Base-by-base conservation (phyloP, 306 rosid genomes). In the Dryas octopetala region DNA sequence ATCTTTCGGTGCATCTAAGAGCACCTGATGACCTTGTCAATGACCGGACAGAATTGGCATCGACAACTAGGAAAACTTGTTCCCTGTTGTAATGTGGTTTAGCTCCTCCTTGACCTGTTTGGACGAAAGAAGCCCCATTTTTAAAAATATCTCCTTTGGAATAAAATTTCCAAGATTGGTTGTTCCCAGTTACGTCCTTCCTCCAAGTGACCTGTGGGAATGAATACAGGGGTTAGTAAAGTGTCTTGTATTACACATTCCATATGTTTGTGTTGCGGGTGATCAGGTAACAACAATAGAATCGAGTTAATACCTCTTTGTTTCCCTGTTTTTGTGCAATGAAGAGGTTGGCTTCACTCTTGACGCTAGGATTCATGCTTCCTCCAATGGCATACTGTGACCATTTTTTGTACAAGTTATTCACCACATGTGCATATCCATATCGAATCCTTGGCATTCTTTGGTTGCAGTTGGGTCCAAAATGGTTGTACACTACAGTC, bases 391-490 rank as follows among this genome's bases (percentile, higher is more conserved):
- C 85, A 19, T 82, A 73, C 71, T 67, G 79, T 51, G 75, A 51
- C 82, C 85, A 82, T 6, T 68, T 74, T n/a, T 41, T 76, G 74
- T 81, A 81, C 38, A 85, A 17, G 76, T 85, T 85, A 70, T 85
- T 85, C 14, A 62, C 80, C 3, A 85, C 86, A 41, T 85, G 86
- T 23, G 88, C 88, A 45, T 82, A 82, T 47, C 86, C 86, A 43
- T 72, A 53, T 5, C 84, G 80, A 49, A 82, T 69, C 81, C 86
- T 75, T 6, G 86, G 86, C 88, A 85, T 85, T 49, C 88, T 76
- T 52, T 85, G 88, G 74, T 85, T 85, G 82, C 86, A 82, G 23
- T 73, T 68, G 10, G 86, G 86, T 74, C 88, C 88, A 45, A 85
- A 85, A 78, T 85, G 88, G 70, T 85, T 85, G 44, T 81, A 82